These are phyloP conservation scores for Lathyrus oleraceus DNA, from an alignment of 306 rosid genomes.

Conservation along the genomic window DNA sequence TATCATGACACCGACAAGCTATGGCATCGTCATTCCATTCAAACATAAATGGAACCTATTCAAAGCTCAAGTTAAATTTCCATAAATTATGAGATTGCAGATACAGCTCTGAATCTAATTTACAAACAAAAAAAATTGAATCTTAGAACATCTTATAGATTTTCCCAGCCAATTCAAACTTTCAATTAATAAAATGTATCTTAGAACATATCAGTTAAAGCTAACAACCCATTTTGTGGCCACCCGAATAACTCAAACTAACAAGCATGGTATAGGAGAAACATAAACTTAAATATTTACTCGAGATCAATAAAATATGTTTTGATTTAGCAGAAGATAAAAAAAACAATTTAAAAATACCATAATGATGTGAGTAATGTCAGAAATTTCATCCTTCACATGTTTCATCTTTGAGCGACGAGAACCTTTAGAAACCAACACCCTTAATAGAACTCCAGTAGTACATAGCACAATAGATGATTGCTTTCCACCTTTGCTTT, in stretches of 20 bases:
- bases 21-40: background rate
- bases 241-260: constrained; percentile 23
- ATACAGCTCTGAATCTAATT: background rate
- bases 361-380: constrained; percentile 89
- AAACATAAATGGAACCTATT: background rate
- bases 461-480: constrained; percentile 91
- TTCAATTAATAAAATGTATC: constrained; percentile 8
- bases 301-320: constrained; percentile 10
- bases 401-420: constrained; percentile 33
- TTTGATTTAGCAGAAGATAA: constrained; percentile 21
- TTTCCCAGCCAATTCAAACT: constrained; percentile 5
- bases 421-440: constrained; percentile 61
- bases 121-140: background rate
- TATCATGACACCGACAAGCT: background rate
- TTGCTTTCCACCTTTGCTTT: constrained; percentile 77
- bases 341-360: constrained; percentile 43
- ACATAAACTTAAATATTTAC: background rate
- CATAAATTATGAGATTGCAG: background rate
- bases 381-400: constrained; percentile 43
- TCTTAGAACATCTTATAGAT: constrained; percentile 5
- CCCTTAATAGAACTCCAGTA: constrained; percentile 79
- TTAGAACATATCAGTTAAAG: background rate
- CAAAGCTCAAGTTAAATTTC: background rate
- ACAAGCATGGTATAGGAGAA: constrained; percentile 21
- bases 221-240: constrained; percentile 1